Conservation (phyloP, 768 basidiomycete genomes). For the Tylopilus sp. region DNA sequence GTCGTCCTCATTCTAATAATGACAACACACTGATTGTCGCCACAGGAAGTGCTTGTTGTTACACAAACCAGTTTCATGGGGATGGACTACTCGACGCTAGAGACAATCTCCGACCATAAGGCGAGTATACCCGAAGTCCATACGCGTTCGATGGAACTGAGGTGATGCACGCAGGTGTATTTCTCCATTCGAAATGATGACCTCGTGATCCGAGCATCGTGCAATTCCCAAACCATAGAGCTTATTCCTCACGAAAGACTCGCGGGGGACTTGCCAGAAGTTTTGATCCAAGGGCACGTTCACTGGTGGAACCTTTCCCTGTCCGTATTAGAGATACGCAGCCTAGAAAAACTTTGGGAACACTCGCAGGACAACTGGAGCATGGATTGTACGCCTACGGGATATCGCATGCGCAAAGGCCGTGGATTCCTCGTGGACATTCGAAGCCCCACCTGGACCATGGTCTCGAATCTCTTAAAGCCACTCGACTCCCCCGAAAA, state of each 20-base stretch:
- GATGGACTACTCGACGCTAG: constrained; percentile 23
- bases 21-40: neutral
- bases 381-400: neutral
- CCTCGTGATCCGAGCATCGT: constrained; percentile 20
- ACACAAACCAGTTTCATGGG: constrained; percentile 19
- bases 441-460: constrained; percentile 24
- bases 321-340: constrained; percentile 25
- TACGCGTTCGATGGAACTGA: neutral
- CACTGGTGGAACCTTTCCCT: constrained; percentile 32
- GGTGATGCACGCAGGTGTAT: constrained; percentile 15
- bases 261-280: constrained; percentile 23
- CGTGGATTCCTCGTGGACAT: constrained; percentile 23
- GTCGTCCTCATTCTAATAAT: neutral
- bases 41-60: constrained; percentile 11
- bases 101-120: constrained; percentile 15
- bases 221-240: constrained; percentile 5
- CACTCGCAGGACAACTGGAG: constrained; percentile 1
- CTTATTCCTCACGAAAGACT: constrained; percentile 27
- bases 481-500: constrained; percentile 23
- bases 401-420: constrained; percentile 8
- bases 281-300: constrained; percentile 20
- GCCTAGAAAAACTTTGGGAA: constrained; percentile 24
- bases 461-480: constrained; percentile 23
- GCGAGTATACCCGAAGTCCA: constrained; percentile 5
- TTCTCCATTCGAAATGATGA: constrained; percentile 18